These are phyloP conservation scores for Alternaria hordeiaustralica DNA, from an alignment of 2,329 filamentous ascomycete genomes.

Conservation along the genomic window DNA sequence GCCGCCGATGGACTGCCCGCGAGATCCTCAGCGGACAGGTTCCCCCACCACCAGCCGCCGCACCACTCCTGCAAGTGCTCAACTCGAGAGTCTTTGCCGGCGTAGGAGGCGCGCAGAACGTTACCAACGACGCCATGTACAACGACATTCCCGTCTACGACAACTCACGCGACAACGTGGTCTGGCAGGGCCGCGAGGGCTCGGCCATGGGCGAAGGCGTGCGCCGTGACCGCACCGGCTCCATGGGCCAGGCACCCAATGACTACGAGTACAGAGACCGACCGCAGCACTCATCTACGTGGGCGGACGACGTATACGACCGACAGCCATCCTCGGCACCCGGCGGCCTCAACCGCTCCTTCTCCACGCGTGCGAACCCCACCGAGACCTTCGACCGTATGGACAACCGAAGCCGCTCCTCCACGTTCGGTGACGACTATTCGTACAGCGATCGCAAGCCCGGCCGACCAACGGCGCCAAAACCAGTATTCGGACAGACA, in stretches of 20 bases:
- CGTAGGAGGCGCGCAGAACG: conserved; percentile 50
- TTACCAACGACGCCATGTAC: conserved; percentile 61
- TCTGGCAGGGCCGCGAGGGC: conserved; percentile 80
- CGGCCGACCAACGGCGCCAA: conserved; percentile 82
- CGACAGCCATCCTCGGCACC: conserved; percentile 49
- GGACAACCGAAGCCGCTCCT: conserved; percentile 47
- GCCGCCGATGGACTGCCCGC: conserved; percentile 77
- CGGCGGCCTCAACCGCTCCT: conserved; percentile 53
- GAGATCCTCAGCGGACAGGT: conserved; percentile 83
- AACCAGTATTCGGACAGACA: conserved; percentile 75
- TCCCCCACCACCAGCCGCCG: conserved; percentile 78
- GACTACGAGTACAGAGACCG: conserved; percentile 61
- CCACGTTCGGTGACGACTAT: conserved; percentile 57
- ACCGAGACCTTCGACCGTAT: conserved; percentile 59
- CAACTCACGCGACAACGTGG: conserved; percentile 78
- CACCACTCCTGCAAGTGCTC: conserved; percentile 82
- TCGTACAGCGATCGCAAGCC: conserved; percentile 69
- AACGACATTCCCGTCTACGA: conserved; percentile 94
- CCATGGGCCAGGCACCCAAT: conserved; percentile 42
- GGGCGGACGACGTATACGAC: conserved; percentile 79
- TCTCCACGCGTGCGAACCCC: conserved; percentile 58
- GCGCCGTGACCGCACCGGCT: conserved; percentile 57
- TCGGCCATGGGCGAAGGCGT: conserved; percentile 73
- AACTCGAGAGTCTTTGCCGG: conserved; percentile 86
- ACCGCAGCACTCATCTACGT: conserved; percentile 70